Evolutionary conservation across 1,284 basidiomycete species (phyloP).

Genomic region (Baeospora myosura): DNA sequence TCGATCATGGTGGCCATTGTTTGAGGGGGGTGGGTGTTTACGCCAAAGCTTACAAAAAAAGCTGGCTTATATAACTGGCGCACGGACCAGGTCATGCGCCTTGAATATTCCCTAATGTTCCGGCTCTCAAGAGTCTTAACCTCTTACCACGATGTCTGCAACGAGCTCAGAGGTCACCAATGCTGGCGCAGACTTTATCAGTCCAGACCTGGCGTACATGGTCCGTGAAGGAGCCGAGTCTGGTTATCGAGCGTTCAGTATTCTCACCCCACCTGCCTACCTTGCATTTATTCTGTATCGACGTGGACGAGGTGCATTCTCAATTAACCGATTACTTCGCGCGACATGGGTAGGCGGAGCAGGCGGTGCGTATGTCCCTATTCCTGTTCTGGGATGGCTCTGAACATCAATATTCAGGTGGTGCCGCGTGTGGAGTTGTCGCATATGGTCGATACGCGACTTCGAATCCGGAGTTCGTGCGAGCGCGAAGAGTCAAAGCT

Average conservation of each 20-base stretch:
- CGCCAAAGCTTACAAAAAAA: background rate
- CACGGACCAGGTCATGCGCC: background rate
- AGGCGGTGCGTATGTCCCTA: conserved; percentile 30
- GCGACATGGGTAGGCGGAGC: conserved; percentile 65
- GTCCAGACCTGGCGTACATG: conserved; percentile 32
- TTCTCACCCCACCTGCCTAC: conserved; percentile 55
- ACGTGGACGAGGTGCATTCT: conserved; percentile 45
- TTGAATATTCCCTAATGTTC: background rate
- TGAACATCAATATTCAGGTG: conserved; percentile 19
- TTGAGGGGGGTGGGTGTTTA: background rate
- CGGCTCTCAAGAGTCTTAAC: background rate
- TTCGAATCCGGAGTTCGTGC: conserved; percentile 27
- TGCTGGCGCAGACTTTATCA: conserved; percentile 6
- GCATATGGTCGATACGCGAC: conserved; percentile 32
- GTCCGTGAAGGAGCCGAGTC: conserved; percentile 55
- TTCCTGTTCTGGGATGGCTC: background rate
- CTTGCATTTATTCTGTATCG: conserved; percentile 42
- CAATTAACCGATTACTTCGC: conserved; percentile 52
- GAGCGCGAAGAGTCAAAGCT: conserved; percentile 25
- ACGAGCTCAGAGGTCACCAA: too few species aligned
- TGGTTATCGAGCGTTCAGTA: conserved; percentile 58
- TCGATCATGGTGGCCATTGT: conserved; percentile 39
- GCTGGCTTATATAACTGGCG: background rate
- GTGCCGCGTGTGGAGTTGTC: conserved; percentile 23
- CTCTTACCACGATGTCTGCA: conserved; percentile 5